Evolutionary conservation across 2,329 filamentous ascomycete species (phyloP).

Genomic region (Trichoderma guizhouense): DNA sequence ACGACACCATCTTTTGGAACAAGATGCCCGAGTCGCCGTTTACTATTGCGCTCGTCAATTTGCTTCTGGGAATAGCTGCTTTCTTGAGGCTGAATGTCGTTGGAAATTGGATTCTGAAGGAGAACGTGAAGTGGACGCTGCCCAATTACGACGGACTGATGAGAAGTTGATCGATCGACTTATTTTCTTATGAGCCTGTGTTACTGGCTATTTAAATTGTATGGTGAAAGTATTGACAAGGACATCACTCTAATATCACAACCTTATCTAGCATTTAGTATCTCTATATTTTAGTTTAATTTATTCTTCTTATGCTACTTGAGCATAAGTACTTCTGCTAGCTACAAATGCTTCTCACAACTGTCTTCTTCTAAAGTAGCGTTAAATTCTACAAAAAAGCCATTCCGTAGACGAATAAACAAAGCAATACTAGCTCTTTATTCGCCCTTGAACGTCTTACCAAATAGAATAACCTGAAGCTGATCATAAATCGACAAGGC

Average conservation of each 20-base stretch:
- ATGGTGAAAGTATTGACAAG: background rate
- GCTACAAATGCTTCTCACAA: background rate
- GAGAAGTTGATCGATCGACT: background rate
- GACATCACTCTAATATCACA: background rate
- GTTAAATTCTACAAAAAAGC: background rate
- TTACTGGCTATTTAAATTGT: background rate
- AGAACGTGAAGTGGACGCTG: background rate
- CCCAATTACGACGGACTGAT: background rate
- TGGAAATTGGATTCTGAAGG: background rate
- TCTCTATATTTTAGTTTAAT: background rate
- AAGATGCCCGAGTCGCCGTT: background rate
- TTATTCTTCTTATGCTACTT: background rate
- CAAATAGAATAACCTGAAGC: background rate
- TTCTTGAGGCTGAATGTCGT: background rate
- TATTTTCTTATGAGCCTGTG: background rate
- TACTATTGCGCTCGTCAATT: background rate
- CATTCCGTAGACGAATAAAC: background rate
- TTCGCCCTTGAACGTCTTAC: background rate
- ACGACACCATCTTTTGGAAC: background rate
- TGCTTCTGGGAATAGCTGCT: background rate
- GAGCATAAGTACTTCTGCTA: accelerated
- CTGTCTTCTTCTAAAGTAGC: background rate
- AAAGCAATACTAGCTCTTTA: background rate
- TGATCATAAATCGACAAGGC: slow-evolving; percentile 7
- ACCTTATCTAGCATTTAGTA: background rate